Conservation (phyloP, 768 basidiomycete species). For the Mycena venus region DNA sequence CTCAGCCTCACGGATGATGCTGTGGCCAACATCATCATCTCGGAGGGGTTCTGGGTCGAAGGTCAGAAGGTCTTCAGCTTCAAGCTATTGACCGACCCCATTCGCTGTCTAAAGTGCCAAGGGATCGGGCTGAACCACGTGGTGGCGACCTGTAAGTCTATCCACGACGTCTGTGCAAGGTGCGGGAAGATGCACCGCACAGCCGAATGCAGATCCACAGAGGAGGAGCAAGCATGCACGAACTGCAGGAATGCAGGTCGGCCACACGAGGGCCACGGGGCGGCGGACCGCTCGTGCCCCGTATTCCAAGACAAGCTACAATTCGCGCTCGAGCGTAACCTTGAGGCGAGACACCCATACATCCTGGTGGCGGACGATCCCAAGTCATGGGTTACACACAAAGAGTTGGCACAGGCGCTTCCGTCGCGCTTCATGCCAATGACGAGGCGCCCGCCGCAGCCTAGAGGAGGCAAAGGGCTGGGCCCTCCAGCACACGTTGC, state of each 20-base stretch:
- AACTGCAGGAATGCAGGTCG: constrained; percentile 38
- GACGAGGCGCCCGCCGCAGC: too few relatives aligned
- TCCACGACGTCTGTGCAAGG: constrained; percentile 27
- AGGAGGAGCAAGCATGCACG: constrained; percentile 30
- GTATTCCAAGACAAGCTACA: constrained; percentile 22
- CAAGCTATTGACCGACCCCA: constrained; percentile 32
- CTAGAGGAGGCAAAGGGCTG: too few relatives aligned
- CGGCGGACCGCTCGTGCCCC: constrained; percentile 43
- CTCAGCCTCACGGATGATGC: constrained; percentile 25
- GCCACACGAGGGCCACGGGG: constrained; percentile 38
- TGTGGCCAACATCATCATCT: constrained; percentile 31
- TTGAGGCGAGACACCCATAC: constrained; percentile 35
- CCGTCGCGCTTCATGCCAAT: too few relatives aligned
- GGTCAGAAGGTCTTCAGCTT: constrained; percentile 25
- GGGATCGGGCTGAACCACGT: constrained; percentile 28
- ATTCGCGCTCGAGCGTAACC: constrained; percentile 13
- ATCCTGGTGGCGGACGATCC: constrained; percentile 25
- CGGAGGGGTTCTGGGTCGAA: constrained; percentile 24
- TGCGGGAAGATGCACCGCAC: constrained; percentile 39
- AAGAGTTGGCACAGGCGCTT: too few relatives aligned
- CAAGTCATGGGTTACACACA: constrained; percentile 11
- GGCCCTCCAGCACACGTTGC: too few relatives aligned
- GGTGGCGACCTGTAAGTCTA: constrained; percentile 28
- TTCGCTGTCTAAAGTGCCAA: constrained; percentile 34
- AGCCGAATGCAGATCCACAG: constrained; percentile 18